Base-by-base conservation (phyloP, 352 stramenopile species). In the Globisporangium parvum region DNA sequence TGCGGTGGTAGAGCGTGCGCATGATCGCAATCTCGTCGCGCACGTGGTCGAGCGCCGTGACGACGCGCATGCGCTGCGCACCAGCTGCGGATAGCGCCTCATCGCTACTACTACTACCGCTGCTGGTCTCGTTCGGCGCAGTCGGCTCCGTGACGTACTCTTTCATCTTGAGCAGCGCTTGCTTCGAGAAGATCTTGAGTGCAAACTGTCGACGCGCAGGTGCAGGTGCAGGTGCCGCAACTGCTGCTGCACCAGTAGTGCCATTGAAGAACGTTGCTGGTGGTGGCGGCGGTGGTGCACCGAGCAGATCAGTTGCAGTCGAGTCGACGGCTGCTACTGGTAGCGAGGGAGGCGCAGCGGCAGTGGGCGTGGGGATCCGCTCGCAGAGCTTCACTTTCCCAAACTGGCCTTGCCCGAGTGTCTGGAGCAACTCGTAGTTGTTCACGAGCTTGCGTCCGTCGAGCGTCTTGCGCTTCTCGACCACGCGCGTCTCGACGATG, bases 21-120 rank as follows among this genome's bases (percentile, higher is more conserved):
- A 97, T 95, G 65, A 96, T 91, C 21, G 74, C 57, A 33, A 97
- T 89, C 66, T 97, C 88, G 53, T 89, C 71, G 21, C 75, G 71
- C 51, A 96, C 74, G 42, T 79, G 80, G 53, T 95, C 85, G 8
- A 95, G 65, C 14, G 83, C 85, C 47, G 85, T 92, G 47, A 94
- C 76, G 1, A 80, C 71, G 17, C 80, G 79, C 81, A 93, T 91
- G 26, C 56, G 66, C 39, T 60, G 53, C 4, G 63, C 60, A 53
- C 42, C 20, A 11, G 44, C 57, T 10, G 37, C 12, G 2, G 37
- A 42, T n/a, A 5, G 12, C 18, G 39, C 21, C 8, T 8, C 35
- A 14, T 18, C 18, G 18, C 6, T 14, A 42, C 17, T 18, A 42
- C 14, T 42, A 14, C 39, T 45, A 14, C 14, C 21, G 39, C 9